These are phyloP conservation scores for Alloteropsis semialata DNA, from an alignment of 176 grass and related monocot species.

Conservation along the genomic window DNA sequence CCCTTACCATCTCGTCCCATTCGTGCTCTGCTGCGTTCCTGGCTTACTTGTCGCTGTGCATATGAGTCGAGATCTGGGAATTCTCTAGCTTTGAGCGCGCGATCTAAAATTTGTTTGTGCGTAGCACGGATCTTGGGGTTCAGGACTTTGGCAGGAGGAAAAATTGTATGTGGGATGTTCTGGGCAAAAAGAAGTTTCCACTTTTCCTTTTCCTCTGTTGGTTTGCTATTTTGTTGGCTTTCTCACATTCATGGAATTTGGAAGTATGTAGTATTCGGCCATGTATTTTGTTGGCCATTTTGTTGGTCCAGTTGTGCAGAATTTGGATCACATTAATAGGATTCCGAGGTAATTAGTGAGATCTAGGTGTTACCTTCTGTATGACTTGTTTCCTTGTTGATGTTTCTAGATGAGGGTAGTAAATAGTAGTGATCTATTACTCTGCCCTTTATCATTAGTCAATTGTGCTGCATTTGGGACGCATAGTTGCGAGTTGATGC, in stretches of 20 bases:
- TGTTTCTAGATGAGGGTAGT: neutral
- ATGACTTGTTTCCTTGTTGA: neutral
- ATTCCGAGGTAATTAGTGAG: neutral
- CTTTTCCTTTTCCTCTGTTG: neutral
- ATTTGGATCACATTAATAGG: neutral
- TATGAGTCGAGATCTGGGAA: conserved; percentile 9
- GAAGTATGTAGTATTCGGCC: neutral
- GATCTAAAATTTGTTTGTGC: neutral
- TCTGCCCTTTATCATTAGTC: neutral
- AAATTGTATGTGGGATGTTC: neutral
- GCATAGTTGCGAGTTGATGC: neutral
- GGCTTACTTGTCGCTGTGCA: neutral
- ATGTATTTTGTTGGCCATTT: no score
- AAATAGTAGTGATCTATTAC: neutral
- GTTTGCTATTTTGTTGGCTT: neutral
- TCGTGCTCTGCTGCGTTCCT: neutral
- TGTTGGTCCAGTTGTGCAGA: neutral
- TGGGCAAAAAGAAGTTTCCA: neutral
- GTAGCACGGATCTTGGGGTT: neutral
- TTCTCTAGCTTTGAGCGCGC: neutral
- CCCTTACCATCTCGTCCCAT: neutral
- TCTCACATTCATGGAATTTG: neutral
- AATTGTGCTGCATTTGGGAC: neutral
- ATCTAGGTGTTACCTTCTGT: neutral
- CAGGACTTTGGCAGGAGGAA: neutral